Evolutionary conservation across 176 grass and related monocot genomes (phyloP), one percentile per base, ranked within the genome.

Genomic region (Carex parvula): DNA sequence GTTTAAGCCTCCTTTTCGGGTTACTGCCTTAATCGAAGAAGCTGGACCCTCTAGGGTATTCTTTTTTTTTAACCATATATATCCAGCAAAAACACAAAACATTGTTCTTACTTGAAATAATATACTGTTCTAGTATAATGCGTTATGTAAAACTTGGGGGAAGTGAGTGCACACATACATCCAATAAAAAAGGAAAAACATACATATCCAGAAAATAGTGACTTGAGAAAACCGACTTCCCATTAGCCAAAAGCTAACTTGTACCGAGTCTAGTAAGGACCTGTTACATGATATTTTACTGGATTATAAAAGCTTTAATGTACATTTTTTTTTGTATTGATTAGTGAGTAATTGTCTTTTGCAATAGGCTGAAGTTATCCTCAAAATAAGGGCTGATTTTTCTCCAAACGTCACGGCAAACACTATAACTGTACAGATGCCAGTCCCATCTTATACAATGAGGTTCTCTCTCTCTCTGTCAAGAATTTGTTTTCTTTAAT

Each of bases 321-420:
- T 50, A 76, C 42, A 54, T 30, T 48, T 48, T 29, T 8, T 52
- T 54, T 54, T 76, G 4, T 76, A 18, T 18, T 76, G 20, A 12
- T 59, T n/a, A 83, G n/a, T 69, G 62, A 55, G 21, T 54, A 12
- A 37, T 66, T 66, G 8, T 64, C 11, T 66, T 81, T 83, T 83
- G 61, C 8, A 41, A 80, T 66, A 99, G 96, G 96, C 93, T 87
- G 93, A 95, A 90, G 89, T 99, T 85, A 67, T 95, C 68, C 66
- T 99, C 60, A 99, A 99, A 93, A 87, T 99, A 89, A 89, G 93
- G 56, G 93, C 93, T 81, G 96, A 99, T 65, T 95, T 99, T 87
- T 90, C 96, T 44, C 75, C 96, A 67, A 99, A 92, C 20, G 93
- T 88, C 76, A 99, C 91, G 37, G 93, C 96, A 39, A 99, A 99